These are phyloP conservation scores for Starmerella bombicola DNA, from an alignment of 805 yeast species.

Conservation along the genomic window DNA sequence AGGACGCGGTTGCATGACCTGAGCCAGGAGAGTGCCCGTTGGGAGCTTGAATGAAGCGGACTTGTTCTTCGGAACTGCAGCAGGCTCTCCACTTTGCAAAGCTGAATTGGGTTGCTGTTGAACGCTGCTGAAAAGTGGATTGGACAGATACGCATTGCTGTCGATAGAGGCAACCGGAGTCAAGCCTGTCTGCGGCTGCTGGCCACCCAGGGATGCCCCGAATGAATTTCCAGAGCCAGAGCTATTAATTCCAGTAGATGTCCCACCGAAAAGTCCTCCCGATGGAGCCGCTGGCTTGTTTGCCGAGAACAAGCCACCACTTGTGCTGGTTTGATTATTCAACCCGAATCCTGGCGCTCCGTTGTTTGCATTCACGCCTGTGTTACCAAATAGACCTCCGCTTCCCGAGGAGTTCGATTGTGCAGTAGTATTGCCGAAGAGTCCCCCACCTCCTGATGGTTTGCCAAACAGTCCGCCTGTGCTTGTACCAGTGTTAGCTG, in stretches of 20 bases:
- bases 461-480: slow-evolving; percentile 27
- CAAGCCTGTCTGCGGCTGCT: slow-evolving; percentile 22
- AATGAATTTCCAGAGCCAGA: neutral
- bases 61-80: slow-evolving; percentile 5
- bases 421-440: slow-evolving; percentile 27
- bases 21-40: slow-evolving; percentile 17
- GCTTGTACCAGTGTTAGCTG: slow-evolving; percentile 2
- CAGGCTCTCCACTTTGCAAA: slow-evolving; percentile 6
- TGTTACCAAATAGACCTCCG: slow-evolving; percentile 34
- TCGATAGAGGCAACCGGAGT: slow-evolving; percentile 31
- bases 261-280: slow-evolving; percentile 26
- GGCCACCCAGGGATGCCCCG: slow-evolving; percentile 1
- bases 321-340: slow-evolving; percentile 16
- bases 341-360: slow-evolving; percentile 19
- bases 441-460: slow-evolving; percentile 24
- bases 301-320: slow-evolving; percentile 27
- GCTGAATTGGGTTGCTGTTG: neutral
- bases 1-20: slow-evolving; percentile 13
- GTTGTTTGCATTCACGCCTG: neutral
- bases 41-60: slow-evolving; percentile 13
- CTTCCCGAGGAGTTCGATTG: slow-evolving; percentile 7
- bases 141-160: slow-evolving; percentile 67
- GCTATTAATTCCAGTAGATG: neutral
- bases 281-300: slow-evolving; percentile 11
- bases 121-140: slow-evolving; percentile 43